Conservation (phyloP, 495 filamentous ascomycete species). For the Hypoxylon subgilvum region DNA sequence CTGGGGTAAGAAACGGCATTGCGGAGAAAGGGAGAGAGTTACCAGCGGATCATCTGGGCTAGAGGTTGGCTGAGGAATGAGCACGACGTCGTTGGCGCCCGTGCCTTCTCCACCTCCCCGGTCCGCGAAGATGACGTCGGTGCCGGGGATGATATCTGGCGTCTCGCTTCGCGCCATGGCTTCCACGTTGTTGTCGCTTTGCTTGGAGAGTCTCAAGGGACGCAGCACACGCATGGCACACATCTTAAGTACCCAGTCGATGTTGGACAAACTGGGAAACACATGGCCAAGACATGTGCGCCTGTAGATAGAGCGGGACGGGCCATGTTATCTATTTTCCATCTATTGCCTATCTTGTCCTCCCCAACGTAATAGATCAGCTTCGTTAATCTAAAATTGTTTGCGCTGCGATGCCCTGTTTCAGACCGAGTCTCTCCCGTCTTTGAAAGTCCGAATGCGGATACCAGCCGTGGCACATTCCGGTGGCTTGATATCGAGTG, state of each 20-base stretch:
- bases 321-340: constrained; percentile 9
- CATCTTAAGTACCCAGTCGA: background rate
- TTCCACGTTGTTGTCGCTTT: background rate
- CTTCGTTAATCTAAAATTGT: background rate
- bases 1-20: background rate
- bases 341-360: background rate
- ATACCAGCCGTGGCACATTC: background rate
- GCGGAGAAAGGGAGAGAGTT: background rate
- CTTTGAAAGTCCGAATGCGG: background rate
- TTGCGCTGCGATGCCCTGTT: background rate
- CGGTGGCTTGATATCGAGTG: too few relatives aligned
- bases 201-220: background rate
- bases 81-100: constrained; percentile 40
- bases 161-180: constrained; percentile 17
- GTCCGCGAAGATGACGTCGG: constrained; percentile 34
- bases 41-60: constrained; percentile 61
- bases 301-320: background rate
- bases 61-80: constrained; percentile 60
- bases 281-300: background rate
- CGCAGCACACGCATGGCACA: background rate
- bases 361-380: background rate
- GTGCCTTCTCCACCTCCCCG: background rate
- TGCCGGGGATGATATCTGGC: constrained; percentile 36
- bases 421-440: background rate
- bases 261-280: too few relatives aligned